Evolutionary conservation across 805 yeast species (phyloP), one percentile per base, ranked within the genome.

Genomic region (Saccharomycopsis lassenensis): DNA sequence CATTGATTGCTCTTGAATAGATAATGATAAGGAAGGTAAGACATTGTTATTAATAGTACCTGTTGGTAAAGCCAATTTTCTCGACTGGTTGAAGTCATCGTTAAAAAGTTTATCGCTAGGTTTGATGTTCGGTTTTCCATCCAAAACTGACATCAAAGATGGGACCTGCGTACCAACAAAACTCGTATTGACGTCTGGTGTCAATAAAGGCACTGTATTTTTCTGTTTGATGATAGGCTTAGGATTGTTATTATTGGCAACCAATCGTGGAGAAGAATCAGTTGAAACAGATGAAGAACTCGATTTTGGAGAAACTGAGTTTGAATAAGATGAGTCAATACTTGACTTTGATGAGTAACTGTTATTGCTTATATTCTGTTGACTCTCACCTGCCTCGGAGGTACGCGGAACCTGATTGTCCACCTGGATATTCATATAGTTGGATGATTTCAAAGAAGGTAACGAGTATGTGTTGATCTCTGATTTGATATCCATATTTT

Each of bases 1-100:
- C 47, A 43, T 35, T 47, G 50, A 34, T 44, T 32, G 40, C 24
- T 40, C 36, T 14, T 40, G 37, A 22, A 40, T 37, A 16, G 39
- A 29, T 19, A 36, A 41, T n/a, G 37, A 20, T 23, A 40, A 36
- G 7, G 44, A 40, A 18, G 44, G 41, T 17, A 40, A 37, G 8
- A 37, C 15, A 24, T 22, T 35, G 8, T 7, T n/a, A 14, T 11
- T 15, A 17, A 18, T 8, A 11, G 8, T 7, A 14, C 30, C 35
- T 20, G 12, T 12, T 3, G 35, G 40, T 10, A 31, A n/a, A 15
- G 36, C 40, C 10, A 31, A 24, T 19, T 30, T 36, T 21, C 36
- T 19, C 19, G 35, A 20, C 18, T 24, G 26, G 16, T 24, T 31
- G 25, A 21, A 22, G 18, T 19, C 5, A 28, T 16, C 19, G 36